Evolutionary conservation across 805 yeast species (phyloP).

Genomic region (Metschnikowia peoriensis): DNA sequence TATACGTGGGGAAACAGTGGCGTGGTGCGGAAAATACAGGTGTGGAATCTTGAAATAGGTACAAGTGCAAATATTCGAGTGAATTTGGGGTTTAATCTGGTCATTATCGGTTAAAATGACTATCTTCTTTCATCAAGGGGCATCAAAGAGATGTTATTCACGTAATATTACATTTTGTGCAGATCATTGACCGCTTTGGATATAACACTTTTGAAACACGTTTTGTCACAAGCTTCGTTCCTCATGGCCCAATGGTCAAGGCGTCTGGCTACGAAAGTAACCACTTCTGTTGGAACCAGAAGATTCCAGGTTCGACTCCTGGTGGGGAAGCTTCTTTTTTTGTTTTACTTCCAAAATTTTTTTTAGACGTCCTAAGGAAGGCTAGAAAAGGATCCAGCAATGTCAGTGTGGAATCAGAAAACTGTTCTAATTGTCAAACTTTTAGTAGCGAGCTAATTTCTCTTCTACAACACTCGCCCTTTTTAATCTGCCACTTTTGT

Average conservation of each 20-base stretch:
- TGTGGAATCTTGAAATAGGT: not conserved
- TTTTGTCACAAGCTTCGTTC: constrained; percentile 42
- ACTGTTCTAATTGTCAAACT: no score
- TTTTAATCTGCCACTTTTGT: no score
- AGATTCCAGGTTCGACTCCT: constrained; percentile 57
- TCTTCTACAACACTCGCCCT: no score
- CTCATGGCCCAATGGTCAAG: constrained; percentile 78
- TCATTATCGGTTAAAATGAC: no score
- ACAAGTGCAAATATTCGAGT: not conserved
- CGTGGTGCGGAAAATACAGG: not conserved
- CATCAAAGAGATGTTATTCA: no score
- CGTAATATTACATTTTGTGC: no score
- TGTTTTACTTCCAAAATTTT: constrained; percentile 2
- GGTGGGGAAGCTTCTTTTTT: constrained; percentile 51
- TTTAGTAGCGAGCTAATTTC: no score
- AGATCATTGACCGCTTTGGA: not conserved
- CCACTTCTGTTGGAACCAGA: constrained; percentile 49
- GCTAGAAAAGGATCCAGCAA: no score
- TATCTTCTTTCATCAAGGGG: no score
- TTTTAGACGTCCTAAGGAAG: no score
- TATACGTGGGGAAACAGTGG: not conserved
- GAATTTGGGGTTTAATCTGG: no score
- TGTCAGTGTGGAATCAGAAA: no score
- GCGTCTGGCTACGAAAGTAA: constrained; percentile 68
- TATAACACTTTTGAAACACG: not conserved